Conservation (phyloP, 2,329 filamentous ascomycete species). For the Aspergillus oerlinghausenensis region DNA sequence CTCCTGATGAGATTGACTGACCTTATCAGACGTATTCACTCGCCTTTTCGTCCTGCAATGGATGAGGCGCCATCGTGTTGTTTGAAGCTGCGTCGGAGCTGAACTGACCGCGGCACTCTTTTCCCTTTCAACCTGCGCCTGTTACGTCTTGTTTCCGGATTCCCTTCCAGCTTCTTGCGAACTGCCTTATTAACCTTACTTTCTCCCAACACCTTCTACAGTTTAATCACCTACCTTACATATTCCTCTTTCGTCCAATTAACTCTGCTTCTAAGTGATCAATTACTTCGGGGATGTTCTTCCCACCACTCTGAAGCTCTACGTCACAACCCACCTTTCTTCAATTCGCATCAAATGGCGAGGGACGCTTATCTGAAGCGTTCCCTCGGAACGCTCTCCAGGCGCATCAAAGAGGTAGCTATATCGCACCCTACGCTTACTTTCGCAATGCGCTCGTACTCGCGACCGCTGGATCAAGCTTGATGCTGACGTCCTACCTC, state of each 20-base stretch:
- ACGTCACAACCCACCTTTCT: conserved; percentile 4
- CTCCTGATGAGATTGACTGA: not conserved
- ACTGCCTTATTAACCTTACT: conserved; percentile 1
- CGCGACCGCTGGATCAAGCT: not conserved
- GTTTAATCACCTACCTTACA: not conserved
- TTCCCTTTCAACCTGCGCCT: not conserved
- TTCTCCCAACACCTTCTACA: not conserved
- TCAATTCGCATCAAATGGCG: conserved; percentile 26
- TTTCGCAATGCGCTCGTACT: not conserved
- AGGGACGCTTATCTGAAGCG: conserved; percentile 41
- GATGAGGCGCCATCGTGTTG: not conserved
- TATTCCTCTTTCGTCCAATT: not conserved
- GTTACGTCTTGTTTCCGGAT: not conserved
- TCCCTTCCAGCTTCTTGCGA: conserved; percentile 2
- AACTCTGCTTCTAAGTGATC: not conserved
- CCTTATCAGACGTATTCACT: not conserved
- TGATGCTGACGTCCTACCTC: conserved; percentile 6
- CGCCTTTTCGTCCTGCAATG: not conserved
- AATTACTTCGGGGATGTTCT: not conserved
- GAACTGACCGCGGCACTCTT: not conserved
- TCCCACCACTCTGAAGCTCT: conserved; percentile 4
- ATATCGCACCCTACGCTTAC: not conserved
- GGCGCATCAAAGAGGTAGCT: conserved; percentile 38
- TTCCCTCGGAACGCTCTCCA: conserved; percentile 39
- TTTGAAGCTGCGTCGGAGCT: conserved; percentile 1